Base-by-base conservation (phyloP, 257 asterid species). In the Solanum habrochaites region DNA sequence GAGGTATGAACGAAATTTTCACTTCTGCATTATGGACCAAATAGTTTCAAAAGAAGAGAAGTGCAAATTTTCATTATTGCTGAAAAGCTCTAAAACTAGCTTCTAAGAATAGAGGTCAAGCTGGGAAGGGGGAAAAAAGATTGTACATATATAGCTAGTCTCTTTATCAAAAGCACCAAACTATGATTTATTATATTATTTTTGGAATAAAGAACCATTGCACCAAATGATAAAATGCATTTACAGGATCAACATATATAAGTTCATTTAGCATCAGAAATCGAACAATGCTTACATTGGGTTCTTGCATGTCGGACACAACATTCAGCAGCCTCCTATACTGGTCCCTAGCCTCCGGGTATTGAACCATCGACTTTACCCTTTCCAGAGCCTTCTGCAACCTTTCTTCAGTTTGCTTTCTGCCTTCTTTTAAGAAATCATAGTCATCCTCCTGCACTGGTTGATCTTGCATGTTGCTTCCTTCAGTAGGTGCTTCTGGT, bases 331-430 rank as follows among this genome's bases (percentile, higher is more conserved):
- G 88, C 89, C 98, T 94, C 83, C 93, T 94, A 74, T 95, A 95
- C 83, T 96, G 99, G 85, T 95, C 99, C 83, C 98, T 93, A n/a
- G 97, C 98, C 86, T 96, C 98, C 18, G 98, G 98, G 88, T 95
- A 93, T 88, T 94, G 98, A 86, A 96, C 98, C 99, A 96, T 96
- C 69, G 99, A 96, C 89, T 92, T 94, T 85, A 96, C 99, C 92
- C 99, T 89, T 77, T 92, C 91, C 87, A 96, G 98, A 72, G 99
- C 98, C 90, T 96, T 95, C 86, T 94, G 90, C 90, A 95, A 90
- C 89, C 97, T 92, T 86, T 91, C 91, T 88, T 96, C 98, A 4
- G 98, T 93, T 88, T 95, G 99, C 88, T 93, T 95, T 90, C 98
- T 92, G 86, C 99, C 99, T 89, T 92, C 94, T 93, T 92, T 95